Evolutionary conservation across 176 grass and related monocot genomes (phyloP).

Genomic region (Pontederia crassipes): DNA sequence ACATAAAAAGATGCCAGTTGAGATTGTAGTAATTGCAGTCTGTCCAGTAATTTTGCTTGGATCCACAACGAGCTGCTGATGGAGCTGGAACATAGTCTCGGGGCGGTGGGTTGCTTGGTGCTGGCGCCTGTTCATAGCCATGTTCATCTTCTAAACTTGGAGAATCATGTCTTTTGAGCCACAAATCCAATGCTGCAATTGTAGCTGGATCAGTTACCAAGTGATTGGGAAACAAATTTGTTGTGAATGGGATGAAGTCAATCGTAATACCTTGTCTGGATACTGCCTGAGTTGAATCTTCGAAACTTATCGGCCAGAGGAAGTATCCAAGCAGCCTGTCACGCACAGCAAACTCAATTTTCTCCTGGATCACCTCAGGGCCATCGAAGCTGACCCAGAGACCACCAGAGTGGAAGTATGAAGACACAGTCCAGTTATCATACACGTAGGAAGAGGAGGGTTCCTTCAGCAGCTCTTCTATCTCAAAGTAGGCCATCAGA

Average conservation of each 20-base stretch:
- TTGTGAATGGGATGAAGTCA: background rate
- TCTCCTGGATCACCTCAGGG: slow-evolving; percentile 47
- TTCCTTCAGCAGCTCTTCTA: slow-evolving; percentile 38
- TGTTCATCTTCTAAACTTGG: slow-evolving; percentile 21
- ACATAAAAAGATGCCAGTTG: too few relatives aligned
- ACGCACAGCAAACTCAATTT: slow-evolving; percentile 46
- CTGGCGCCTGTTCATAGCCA: slow-evolving; percentile 23
- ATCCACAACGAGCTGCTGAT: slow-evolving; percentile 6
- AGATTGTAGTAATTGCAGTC: too few relatives aligned
- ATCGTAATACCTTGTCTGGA: slow-evolving; percentile 42
- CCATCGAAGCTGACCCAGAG: slow-evolving; percentile 80
- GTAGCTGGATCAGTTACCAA: background rate
- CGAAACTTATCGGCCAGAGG: slow-evolving; percentile 77
- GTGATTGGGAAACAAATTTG: background rate
- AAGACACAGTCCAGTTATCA: slow-evolving; percentile 45
- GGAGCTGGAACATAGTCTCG: slow-evolving; percentile 13
- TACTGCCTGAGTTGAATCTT: slow-evolving; percentile 50
- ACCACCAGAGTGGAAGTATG: slow-evolving; percentile 47
- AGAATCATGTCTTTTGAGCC: slow-evolving; percentile 31
- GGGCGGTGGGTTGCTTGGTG: slow-evolving; percentile 24
- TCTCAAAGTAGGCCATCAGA: slow-evolving; percentile 65
- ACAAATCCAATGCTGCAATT: slow-evolving; percentile 45
- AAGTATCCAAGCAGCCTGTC: slow-evolving; percentile 53
- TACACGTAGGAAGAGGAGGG: slow-evolving; percentile 23
- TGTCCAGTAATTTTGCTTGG: too few relatives aligned